Evolutionary conservation across 2,329 filamentous ascomycete species (phyloP), one percentile per base, ranked within the genome.

Genomic region (Myriosclerotinia duriaeana): DNA sequence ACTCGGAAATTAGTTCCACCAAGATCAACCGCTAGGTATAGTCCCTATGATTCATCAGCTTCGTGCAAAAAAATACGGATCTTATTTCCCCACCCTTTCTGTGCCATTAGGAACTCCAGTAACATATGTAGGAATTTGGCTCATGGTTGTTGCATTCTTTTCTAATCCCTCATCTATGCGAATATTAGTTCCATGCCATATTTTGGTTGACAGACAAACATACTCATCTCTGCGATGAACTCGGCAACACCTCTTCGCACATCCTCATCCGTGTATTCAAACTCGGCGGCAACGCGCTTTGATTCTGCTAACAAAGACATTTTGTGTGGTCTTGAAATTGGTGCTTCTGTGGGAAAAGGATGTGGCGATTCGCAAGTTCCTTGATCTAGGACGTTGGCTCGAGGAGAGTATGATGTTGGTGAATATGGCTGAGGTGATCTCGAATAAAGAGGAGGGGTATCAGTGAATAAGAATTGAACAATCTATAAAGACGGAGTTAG

Each of bases 1-100:
- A 99, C 95, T 73, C 95, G 90, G 80, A 98, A 97, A 81, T 99
- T 99, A 71, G 95, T 99, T 74, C 95, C 95, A 69, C 95, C 95
- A n/a, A 99, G 85, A 76, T 99, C 95, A 71, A 99, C 93, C 50
- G 95, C 94, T 76, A 99, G 88, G 80, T 97, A 99, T 50, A 97
- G 83, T 58, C 95, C 95, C 92, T 73, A 61, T 34, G 34, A 26
- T 46, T 40, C 26, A 63, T 67, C 53, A 67, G 59, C 36, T 54
- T 42, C 38, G 26, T 44, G 38, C n/a, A 53, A 14, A 11, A 52
- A 63, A 38, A 55, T 14, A 22, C 15, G 48, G 30, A 22, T 55
- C 50, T 17, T 12, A 14, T 20, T 53, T 48, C 22, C 73, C 74
- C 80, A 94, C 93, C 89, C 97, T 96, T 81, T 99, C 95, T 4